A percentile compares a stretch with the other conserved stretches of the same genome.
These are phyloP conservation scores for Metschnikowia picachoensis DNA, from an alignment of 805 yeast species.

Conservation along the genomic window DNA sequence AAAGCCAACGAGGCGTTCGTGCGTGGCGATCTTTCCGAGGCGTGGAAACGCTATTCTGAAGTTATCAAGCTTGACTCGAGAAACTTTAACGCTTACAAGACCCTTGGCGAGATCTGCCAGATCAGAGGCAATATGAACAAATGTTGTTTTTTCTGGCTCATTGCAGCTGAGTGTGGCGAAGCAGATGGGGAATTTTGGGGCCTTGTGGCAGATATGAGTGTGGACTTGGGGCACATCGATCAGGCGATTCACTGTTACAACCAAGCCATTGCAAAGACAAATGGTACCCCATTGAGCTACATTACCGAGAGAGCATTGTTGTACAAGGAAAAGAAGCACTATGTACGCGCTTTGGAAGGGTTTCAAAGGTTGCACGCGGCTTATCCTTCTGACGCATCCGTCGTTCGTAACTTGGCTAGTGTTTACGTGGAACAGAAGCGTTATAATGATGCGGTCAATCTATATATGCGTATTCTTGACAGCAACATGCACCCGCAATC, in stretches of 20 bases:
- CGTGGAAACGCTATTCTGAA: conserved; percentile 56
- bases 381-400: conserved; percentile 56
- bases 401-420: conserved; percentile 55
- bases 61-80: conserved; percentile 76
- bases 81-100: conserved; percentile 80
- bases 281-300: conserved; percentile 29
- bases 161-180: conserved; percentile 75
- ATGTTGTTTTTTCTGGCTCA: conserved; percentile 75
- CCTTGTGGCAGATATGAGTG: conserved; percentile 64
- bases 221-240: conserved; percentile 60
- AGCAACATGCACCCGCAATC: conserved; percentile 44
- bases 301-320: conserved; percentile 63
- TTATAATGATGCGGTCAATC: conserved; percentile 67
- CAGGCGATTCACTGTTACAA: conserved; percentile 80
- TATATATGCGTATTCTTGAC: conserved; percentile 62
- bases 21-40: conserved; percentile 52
- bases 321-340: conserved; percentile 62
- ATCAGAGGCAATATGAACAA: conserved; percentile 63
- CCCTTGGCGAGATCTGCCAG: conserved; percentile 79
- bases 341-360: conserved; percentile 70
- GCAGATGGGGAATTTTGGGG: conserved; percentile 78
- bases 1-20: conserved; percentile 82
- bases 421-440: conserved; percentile 55
- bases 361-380: conserved; percentile 52
- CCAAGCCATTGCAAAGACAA: conserved; percentile 49